phyloP scores from a whole-genome alignment of 139 green algal genomes.

The Chlorella sorokiniana region DNA sequence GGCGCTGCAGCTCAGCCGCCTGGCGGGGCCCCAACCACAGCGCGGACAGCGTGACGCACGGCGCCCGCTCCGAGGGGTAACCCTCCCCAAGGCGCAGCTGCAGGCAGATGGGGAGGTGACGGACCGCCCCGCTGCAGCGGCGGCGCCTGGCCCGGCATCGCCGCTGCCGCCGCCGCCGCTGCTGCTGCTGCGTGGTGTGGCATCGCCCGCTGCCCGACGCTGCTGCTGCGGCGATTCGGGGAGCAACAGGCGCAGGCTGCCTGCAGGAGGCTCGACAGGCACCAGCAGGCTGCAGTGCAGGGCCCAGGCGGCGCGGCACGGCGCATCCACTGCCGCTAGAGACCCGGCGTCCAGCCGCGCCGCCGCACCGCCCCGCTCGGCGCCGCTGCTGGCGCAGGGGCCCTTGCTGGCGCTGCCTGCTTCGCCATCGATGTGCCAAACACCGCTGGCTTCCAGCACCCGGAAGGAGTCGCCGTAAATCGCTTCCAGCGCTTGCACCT shows the following conservation, averaged over 20 bases:
- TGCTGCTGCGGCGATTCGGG: neutral
- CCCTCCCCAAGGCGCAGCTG: slow-evolving; percentile 35
- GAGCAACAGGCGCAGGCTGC: slow-evolving; percentile 42
- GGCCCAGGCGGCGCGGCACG: neutral
- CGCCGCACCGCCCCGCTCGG: too few relatives aligned
- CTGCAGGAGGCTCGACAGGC: slow-evolving; percentile 39
- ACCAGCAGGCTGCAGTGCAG: slow-evolving; percentile 37
- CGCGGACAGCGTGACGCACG: slow-evolving; percentile 32
- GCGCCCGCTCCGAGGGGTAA: slow-evolving; percentile 49
- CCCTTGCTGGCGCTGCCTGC: neutral
- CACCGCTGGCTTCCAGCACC: slow-evolving; percentile 15
- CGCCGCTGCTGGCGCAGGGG: neutral
- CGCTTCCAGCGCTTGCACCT: slow-evolving; percentile 65
- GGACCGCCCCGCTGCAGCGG: slow-evolving; percentile 13
- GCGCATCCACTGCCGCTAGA: neutral
- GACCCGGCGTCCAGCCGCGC: neutral
- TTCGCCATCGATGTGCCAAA: neutral
- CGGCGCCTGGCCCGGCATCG: slow-evolving; percentile 21
- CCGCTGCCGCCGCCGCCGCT: neutral
- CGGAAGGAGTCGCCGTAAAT: slow-evolving; percentile 66
- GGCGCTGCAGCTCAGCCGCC: neutral
- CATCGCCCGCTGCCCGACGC: neutral
- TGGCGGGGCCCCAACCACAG: slow-evolving; percentile 47
- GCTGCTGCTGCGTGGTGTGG: neutral
- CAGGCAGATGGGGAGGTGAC: slow-evolving; percentile 55